Base-by-base conservation (phyloP, 1,284 basidiomycete species). In the Cryptococcus sp. region DNA sequence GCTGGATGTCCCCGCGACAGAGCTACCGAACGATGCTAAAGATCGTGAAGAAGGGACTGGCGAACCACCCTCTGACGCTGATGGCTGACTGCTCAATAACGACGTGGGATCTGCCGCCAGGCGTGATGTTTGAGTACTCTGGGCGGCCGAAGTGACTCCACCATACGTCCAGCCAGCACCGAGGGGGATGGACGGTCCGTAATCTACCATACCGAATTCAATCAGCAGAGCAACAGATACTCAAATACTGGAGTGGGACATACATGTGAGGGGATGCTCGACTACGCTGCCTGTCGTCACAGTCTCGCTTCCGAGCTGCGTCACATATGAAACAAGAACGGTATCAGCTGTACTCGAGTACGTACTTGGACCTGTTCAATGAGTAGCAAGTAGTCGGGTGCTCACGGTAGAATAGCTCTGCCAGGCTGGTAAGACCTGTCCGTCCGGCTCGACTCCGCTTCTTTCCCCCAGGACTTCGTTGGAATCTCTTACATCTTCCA, bases 181-280 rank as follows among this genome's bases (percentile, higher is more conserved):
- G 13, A 70, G 54, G 0, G 68, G 68, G 35, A 70, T 70, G 1
- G 66, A 66, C 3, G 62, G 61, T 22, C 68, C 68, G 48, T 68
- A 68, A 44, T 70, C 66, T 70, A 25, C 20, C 16, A n/a, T 6
- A 27, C 15, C 25, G 44, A 25, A 22, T 16, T 38, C 13, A 13
- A 40, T 35, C 19, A 31, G 16, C 22, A 22, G 8, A 19, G 6
- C 22, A 48, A 15, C 23, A 38, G 15, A 46, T 16, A 7, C 13
- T 55, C n/a, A 25, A 25, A 3, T 3, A 25, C 25, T 52, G 40
- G 54, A 15, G 20, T 54, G 45, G 52, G 54, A 65, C 68, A 56
- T 50, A 71, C 70, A 72, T 1, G 70, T 68, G 38, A 67, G 47
- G 5, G 70, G 70, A 0, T 70, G 50, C 15, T 65, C 49, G 20